Evolutionary conservation across 192 early-diverging fungal species (phyloP), one percentile per base, ranked within the genome.

Genomic region (Mortierella claussenii): DNA sequence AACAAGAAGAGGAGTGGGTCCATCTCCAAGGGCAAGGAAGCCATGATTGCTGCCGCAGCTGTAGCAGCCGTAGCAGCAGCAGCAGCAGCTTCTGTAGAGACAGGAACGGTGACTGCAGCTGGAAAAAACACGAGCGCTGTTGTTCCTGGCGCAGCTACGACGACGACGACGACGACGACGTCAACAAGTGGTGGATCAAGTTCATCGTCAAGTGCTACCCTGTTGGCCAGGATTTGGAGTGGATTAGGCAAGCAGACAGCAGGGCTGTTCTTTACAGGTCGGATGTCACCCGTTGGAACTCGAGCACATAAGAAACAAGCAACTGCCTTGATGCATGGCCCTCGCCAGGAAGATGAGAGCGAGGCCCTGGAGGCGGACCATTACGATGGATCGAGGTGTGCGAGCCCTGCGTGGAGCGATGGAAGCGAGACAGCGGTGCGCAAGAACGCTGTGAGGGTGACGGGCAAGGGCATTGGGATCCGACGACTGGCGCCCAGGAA

Each of bases 401-500:
- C n/a, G n/a, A n/a, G n/a, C n/a, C n/a, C 50, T 33, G 7, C 13
- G 27, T 53, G 28, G 50, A 53, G 20, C n/a, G 18, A 28, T 32
- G 8, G 8, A n/a, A 8, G 27, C 50, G 31, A 53, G 30, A 45
- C 15, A 12, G 28, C 28, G 7, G 33, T 32, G 10, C 28, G 52
- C 18, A n/a, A 31, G 10, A 31, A 54, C 3, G 2, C 42, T 9
- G 27, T 18, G n/a, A n/a, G n/a, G 4, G 36, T 51, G 3, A 23
- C 33, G n/a, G 48, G 47, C 12, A 64, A 51, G 17, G 42, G 30
- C 27, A 45, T 44, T 24, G 61, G 51, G 9, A 45, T 64, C 42
- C 49, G 61, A 1, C 48, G 61, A 10, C 49, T 64, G 9, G 61
- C 18, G 3, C 27, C 26, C 0, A 40, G 60, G 12, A 37, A 26